phyloP scores from a whole-genome alignment of 805 yeast species.

The Torulaspora microellipsoides region DNA sequence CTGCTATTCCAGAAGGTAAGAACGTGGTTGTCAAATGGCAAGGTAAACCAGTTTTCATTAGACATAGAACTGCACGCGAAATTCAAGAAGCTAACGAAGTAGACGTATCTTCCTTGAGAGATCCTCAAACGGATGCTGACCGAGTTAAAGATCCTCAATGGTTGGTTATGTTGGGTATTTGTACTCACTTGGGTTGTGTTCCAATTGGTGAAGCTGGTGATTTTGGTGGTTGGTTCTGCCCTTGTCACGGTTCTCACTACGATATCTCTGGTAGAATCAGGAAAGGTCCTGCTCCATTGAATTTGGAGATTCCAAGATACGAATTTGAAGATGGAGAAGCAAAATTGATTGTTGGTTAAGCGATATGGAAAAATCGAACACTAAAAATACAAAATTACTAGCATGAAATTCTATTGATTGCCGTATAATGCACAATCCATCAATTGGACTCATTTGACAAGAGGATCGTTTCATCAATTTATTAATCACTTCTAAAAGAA shows the following conservation, averaged over 20 bases:
- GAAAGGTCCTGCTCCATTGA: constrained; percentile 99
- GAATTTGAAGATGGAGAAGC: constrained; percentile 66
- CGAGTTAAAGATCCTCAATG: constrained; percentile 97
- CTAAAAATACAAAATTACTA: neutral
- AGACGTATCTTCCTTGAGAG: constrained; percentile 76
- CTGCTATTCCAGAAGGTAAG: constrained; percentile 94
- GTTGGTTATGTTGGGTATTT: constrained; percentile 98
- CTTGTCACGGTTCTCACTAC: constrained; percentile 99
- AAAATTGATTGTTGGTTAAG: constrained; percentile 84
- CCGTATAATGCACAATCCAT: no score
- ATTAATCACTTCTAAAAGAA: neutral
- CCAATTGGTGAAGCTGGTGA: constrained; percentile 99
- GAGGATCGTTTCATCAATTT: no score
- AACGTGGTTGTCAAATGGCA: constrained; percentile 99
- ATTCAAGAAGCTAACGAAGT: constrained; percentile 89
- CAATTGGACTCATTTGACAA: no score
- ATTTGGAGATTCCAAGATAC: constrained; percentile 93
- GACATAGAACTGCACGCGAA: constrained; percentile 95
- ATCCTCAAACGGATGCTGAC: constrained; percentile 88
- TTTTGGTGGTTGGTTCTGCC: constrained; percentile 99
- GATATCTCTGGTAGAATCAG: constrained; percentile 99
- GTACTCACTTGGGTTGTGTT: constrained; percentile 99
- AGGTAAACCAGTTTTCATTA: constrained; percentile 98
- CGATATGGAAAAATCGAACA: constrained; percentile 3
- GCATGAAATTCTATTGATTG: neutral